These are phyloP conservation scores for Nannizziopsis barbatae DNA, from an alignment of 2,329 filamentous ascomycete species.

Conservation along the genomic window DNA sequence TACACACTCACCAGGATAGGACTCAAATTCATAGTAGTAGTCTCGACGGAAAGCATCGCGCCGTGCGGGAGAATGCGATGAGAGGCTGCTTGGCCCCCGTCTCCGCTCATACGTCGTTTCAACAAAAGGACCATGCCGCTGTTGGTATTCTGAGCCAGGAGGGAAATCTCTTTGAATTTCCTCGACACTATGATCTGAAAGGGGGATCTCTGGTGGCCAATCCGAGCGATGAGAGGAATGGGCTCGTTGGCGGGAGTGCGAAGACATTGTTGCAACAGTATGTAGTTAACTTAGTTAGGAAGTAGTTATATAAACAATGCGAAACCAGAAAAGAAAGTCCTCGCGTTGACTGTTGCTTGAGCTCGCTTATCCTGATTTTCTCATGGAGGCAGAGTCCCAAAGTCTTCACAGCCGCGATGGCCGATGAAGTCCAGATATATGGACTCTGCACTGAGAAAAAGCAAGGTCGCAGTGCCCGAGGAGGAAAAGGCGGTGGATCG, in stretches of 20 bases:
- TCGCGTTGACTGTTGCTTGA: not conserved
- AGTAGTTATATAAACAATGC: not conserved
- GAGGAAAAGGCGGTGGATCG: no score
- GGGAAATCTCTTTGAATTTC: slow-evolving; percentile 78
- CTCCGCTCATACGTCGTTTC: slow-evolving; percentile 2
- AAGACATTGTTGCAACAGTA: not conserved
- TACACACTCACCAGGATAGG: not conserved
- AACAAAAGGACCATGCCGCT: not conserved
- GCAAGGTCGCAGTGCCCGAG: no score
- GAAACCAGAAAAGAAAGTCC: not conserved
- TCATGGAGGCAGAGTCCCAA: no score
- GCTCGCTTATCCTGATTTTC: no score
- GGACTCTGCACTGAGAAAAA: no score
- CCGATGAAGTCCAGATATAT: no score
- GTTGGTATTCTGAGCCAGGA: slow-evolving; percentile 44
- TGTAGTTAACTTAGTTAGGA: not conserved
- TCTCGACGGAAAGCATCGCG: not conserved
- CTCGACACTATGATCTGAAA: slow-evolving; percentile 55
- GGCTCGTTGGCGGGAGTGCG: not conserved
- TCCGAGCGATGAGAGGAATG: not conserved
- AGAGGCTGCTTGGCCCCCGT: not conserved
- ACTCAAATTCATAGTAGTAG: not conserved
- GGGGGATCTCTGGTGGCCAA: not conserved
- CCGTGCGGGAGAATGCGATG: not conserved
- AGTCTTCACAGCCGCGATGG: no score